Conservation (phyloP, 805 yeast genomes). For the Candida maesae region DNA sequence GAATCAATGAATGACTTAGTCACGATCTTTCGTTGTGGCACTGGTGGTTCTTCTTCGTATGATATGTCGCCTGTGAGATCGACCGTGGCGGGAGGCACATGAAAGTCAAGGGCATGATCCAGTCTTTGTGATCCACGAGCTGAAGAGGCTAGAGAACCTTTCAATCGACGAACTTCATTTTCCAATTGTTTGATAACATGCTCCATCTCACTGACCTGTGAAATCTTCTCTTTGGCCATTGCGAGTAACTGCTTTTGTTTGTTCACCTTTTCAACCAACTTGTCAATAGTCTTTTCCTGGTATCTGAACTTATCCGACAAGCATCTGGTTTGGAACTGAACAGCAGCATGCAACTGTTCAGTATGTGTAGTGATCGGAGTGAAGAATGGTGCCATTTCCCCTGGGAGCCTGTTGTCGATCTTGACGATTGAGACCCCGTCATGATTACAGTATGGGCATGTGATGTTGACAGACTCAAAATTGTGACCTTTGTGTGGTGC, state of each 20-base stretch:
- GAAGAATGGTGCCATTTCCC: constrained; percentile 22
- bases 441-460: constrained; percentile 19
- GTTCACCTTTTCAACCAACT: constrained; percentile 16
- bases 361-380: constrained; percentile 23
- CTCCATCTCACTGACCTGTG: constrained; percentile 17
- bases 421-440: constrained; percentile 17
- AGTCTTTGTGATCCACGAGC: neutral
- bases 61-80: constrained; percentile 23
- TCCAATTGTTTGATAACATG: constrained; percentile 11
- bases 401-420: constrained; percentile 19
- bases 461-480: constrained; percentile 8
- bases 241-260: constrained; percentile 23
- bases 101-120: neutral
- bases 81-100: constrained; percentile 17
- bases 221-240: constrained; percentile 23
- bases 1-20: constrained; percentile 21
- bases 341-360: constrained; percentile 23
- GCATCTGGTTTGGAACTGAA: constrained; percentile 24
- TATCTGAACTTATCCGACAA: constrained; percentile 19
- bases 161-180: constrained; percentile 9
- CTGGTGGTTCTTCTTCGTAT: constrained; percentile 9
- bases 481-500: constrained; percentile 4
- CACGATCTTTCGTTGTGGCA: constrained; percentile 2
- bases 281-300: constrained; percentile 15
- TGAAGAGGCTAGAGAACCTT: no score